A percentile compares a stretch with the other conserved stretches of the same genome.
These are phyloP conservation scores for Annulohypoxylon stygium DNA, from an alignment of 495 filamentous ascomycete species.

Conservation along the genomic window DNA sequence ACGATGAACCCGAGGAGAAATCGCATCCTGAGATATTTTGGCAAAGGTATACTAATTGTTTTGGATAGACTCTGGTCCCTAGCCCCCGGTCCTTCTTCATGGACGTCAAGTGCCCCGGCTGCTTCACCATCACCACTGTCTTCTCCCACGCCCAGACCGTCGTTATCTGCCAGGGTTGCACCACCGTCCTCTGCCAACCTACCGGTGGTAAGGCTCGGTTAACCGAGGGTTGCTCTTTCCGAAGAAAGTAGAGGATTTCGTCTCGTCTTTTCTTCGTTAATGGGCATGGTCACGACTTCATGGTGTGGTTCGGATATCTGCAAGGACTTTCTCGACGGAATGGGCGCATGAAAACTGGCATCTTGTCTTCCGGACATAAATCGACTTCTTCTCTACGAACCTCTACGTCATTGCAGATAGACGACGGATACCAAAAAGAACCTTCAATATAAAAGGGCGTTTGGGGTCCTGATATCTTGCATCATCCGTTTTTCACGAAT, in stretches of 20 bases:
- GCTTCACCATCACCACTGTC: constrained; percentile 99
- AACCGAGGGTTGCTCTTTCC: constrained; percentile 99
- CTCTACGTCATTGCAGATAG: constrained; percentile 72
- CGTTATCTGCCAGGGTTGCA: constrained; percentile 98
- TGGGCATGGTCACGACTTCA: constrained; percentile 62
- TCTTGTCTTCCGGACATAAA: constrained; percentile 47
- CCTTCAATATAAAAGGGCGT: constrained; percentile 64
- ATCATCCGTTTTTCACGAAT: constrained; percentile 66
- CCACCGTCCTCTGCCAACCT: constrained; percentile 96
- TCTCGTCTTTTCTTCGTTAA: constrained; percentile 60
- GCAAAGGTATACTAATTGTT: constrained; percentile 43
- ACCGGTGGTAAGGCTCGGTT: constrained; percentile 97
- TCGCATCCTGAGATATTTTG: neutral
- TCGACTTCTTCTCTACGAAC: constrained; percentile 48
- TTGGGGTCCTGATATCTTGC: constrained; percentile 92
- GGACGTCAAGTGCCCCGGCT: constrained; percentile 99
- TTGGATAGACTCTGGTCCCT: constrained; percentile 85
- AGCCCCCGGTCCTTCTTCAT: constrained; percentile 99
- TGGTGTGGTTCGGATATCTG: constrained; percentile 63
- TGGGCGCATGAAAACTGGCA: constrained; percentile 64
- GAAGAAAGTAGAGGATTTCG: constrained; percentile 88
- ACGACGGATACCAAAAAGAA: constrained; percentile 78
- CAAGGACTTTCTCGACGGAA: constrained; percentile 62
- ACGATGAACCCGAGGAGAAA: constrained; percentile 50
- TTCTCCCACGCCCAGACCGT: constrained; percentile 99